Evolutionary conservation across 345 rosid genomes (phyloP).

Genomic region (Trapa incisa): DNA sequence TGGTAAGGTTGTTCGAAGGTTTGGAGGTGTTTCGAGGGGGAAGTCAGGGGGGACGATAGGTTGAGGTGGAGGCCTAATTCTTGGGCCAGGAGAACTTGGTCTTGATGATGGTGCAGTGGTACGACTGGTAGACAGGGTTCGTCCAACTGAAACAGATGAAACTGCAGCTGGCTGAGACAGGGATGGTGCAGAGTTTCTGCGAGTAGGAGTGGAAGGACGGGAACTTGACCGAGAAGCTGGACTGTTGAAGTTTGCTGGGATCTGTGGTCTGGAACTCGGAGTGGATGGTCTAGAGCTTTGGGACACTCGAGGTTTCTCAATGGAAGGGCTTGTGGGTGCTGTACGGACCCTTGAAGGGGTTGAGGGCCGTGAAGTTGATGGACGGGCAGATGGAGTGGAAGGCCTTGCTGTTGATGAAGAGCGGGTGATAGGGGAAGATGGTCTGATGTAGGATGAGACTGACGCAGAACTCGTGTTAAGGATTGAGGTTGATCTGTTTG

Average conservation of each 20-base stretch:
- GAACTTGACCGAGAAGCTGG: constrained; percentile 53
- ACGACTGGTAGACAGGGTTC: constrained; percentile 52
- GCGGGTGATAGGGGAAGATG: constrained; percentile 68
- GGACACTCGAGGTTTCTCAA: constrained; percentile 50
- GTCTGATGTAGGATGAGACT: constrained; percentile 79
- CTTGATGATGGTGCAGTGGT: constrained; percentile 53
- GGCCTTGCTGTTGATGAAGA: constrained; percentile 59
- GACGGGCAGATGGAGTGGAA: constrained; percentile 55
- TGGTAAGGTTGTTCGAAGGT: constrained; percentile 79
- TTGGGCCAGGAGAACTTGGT: constrained; percentile 81
- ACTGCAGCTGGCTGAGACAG: constrained; percentile 32
- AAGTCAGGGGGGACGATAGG: constrained; percentile 78
- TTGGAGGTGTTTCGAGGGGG: constrained; percentile 81
- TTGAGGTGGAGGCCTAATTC: constrained; percentile 50
- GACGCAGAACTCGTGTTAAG: constrained; percentile 91
- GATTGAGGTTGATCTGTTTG: constrained; percentile 48
- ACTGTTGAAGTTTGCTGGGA: constrained; percentile 41
- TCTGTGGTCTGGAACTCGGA: constrained; percentile 75
- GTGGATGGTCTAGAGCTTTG: constrained; percentile 67
- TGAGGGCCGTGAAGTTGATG: constrained; percentile 46
- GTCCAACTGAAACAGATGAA: constrained; percentile 41
- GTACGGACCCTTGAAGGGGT: constrained; percentile 78
- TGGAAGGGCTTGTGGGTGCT: constrained; percentile 29
- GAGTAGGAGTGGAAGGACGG: constrained; percentile 78
- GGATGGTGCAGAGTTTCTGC: constrained; percentile 50